A percentile compares a stretch with the other conserved stretches of the same genome.
phyloP scores from a whole-genome alignment of 495 filamentous ascomycete species.

The Staphylotrichum tortipilum region DNA sequence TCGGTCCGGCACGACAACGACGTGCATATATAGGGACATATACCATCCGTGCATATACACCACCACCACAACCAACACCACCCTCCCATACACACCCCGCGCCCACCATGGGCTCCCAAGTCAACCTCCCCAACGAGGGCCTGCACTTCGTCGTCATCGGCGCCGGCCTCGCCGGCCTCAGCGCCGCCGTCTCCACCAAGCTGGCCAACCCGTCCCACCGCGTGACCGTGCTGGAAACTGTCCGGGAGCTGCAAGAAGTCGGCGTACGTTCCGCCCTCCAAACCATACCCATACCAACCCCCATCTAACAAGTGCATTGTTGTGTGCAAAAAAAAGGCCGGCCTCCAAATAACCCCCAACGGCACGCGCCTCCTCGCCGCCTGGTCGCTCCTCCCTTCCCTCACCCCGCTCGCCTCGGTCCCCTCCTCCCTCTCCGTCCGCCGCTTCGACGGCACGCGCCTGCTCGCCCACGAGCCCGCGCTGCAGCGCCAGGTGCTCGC shows the following conservation, averaged over 20 bases:
- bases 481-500: constrained; percentile 37
- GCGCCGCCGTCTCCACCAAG: constrained; percentile 47
- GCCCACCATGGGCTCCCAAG: neutral
- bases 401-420: constrained; percentile 41
- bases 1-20: no score
- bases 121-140: constrained; percentile 1
- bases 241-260: constrained; percentile 30
- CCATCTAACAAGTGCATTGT: neutral
- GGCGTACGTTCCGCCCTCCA: constrained; percentile 29
- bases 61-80: no score
- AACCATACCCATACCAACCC: neutral
- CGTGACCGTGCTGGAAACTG: constrained; percentile 47
- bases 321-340: constrained; percentile 34
- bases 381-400: constrained; percentile 42
- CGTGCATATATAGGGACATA: no score
- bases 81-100: neutral
- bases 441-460: constrained; percentile 46
- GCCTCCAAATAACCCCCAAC: constrained; percentile 48
- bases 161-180: constrained; percentile 50
- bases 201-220: constrained; percentile 39
- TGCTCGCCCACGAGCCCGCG: constrained; percentile 43
- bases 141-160: constrained; percentile 44
- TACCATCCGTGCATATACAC: no score
- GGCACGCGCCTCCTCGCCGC: constrained; percentile 37
- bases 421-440: constrained; percentile 49